phyloP scores from a whole-genome alignment of 2,329 filamentous ascomycete genomes.

The Alternaria sp. region DNA sequence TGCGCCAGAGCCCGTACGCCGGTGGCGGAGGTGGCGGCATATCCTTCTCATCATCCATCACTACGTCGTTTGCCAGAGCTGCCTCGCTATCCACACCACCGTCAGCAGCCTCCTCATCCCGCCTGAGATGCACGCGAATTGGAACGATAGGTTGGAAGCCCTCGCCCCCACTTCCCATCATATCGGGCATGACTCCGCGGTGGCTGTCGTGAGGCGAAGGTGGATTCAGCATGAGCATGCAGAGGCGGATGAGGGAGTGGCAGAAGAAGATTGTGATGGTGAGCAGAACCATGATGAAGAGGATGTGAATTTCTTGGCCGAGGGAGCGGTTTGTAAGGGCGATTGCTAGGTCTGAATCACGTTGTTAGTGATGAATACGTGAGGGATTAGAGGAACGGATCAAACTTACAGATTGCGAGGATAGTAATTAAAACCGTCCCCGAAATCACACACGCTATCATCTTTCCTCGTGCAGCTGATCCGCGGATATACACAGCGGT shows the following conservation, averaged over 20 bases:
- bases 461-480: slow-evolving; percentile 43
- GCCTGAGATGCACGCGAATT: slow-evolving; percentile 77
- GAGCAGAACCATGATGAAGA: slow-evolving; percentile 81
- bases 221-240: slow-evolving; percentile 69
- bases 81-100: slow-evolving; percentile 64
- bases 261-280: slow-evolving; percentile 80
- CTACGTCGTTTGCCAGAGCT: slow-evolving; percentile 50
- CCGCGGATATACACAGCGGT: slow-evolving; percentile 32
- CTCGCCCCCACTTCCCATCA: slow-evolving; percentile 62
- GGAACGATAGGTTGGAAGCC: slow-evolving; percentile 77
- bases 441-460: slow-evolving; percentile 66
- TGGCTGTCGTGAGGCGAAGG: slow-evolving; percentile 21
- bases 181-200: slow-evolving; percentile 55
- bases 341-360: slow-evolving; percentile 72
- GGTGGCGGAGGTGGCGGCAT: slow-evolving; percentile 65
- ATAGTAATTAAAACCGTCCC: slow-evolving; percentile 68
- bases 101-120: slow-evolving; percentile 73
- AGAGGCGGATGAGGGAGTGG: slow-evolving; percentile 78
- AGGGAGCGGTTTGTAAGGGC: slow-evolving; percentile 70
- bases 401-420: slow-evolving; percentile 72
- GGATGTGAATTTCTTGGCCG: slow-evolving; percentile 77
- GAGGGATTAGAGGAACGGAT: background rate
- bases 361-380: slow-evolving; percentile 6
- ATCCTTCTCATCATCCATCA: slow-evolving; percentile 29
- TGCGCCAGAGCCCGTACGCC: slow-evolving; percentile 85